Base-by-base conservation (phyloP, 2,329 filamentous ascomycete genomes). In the Raffaelea ambrosiae region DNA sequence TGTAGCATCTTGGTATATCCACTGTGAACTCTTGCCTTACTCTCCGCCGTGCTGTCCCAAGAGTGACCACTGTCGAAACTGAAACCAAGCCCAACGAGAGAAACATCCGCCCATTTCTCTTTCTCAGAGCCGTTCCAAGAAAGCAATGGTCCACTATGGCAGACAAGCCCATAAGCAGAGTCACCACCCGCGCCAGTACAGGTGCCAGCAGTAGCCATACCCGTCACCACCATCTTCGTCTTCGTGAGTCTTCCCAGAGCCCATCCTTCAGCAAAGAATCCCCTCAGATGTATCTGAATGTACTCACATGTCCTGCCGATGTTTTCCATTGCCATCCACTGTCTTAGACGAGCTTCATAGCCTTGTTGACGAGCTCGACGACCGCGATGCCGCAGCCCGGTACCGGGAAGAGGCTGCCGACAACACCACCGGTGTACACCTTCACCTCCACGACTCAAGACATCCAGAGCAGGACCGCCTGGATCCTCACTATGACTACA, bases 361-460 rank as follows among this genome's bases (percentile, higher is more conserved):
- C 16, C 39, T 49, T 13, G 46, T 54, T 33, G 29, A 21, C 43
- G 33, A 44, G 10, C 31, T 55, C 11, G 52, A 53, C 38, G 49
- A 49, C 13, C 39, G 26, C 4, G 54, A 55, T 40, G 54, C 54
- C 14, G 36, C 36, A 29, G 20, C 33, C 4, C 42, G 54, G 9
- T 55, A 54, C 46, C 48, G 49, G 11, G 52, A 54, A 29, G 52
- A 53, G 43, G 29, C 18, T 11, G 47, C 48, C 21, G 48, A 51
- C 50, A 48, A 51, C 47, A 43, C 21, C 4, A 29, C 20, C 4
- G 48, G 48, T 8, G 36, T 26, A 18, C 44, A 40, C 31, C 47
- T 40, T 26, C 36, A 43, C 20, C n/a, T 47, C 22, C 31, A 47
- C 26, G 26, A 29, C 26, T 29, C 26, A 13, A 7, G 13, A 7